phyloP scores from a whole-genome alignment of 495 filamentous ascomycete species.

The Talaromyces borbonicus region DNA sequence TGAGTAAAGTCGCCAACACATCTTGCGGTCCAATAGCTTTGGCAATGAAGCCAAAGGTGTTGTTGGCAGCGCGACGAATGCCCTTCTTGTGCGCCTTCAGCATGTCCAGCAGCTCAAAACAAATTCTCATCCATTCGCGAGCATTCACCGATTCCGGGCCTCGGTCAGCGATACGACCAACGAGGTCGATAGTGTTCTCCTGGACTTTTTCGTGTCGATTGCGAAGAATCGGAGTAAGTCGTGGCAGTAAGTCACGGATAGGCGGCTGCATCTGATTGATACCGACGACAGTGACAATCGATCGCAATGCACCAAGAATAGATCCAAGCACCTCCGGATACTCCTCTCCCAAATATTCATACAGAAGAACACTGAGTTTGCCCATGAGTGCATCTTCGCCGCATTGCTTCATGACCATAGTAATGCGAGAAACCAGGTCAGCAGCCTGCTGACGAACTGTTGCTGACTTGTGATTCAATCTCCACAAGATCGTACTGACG shows the following conservation, averaged over 20 bases:
- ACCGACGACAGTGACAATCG: slow-evolving; percentile 96
- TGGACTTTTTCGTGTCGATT: slow-evolving; percentile 99
- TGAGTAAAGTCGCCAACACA: slow-evolving; percentile 88
- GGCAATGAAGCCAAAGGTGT: slow-evolving; percentile 99
- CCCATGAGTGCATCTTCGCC: slow-evolving; percentile 92
- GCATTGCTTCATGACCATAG: slow-evolving; percentile 98
- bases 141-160: slow-evolving; percentile 94
- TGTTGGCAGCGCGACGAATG: slow-evolving; percentile 96
- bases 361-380: slow-evolving; percentile 92
- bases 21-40: slow-evolving; percentile 98
- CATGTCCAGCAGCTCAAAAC: slow-evolving; percentile 98
- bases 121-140: slow-evolving; percentile 99
- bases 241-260: slow-evolving; percentile 93
- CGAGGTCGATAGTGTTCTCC: slow-evolving; percentile 98
- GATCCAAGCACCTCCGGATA: slow-evolving; percentile 97
- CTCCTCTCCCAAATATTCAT: slow-evolving; percentile 98
- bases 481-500: slow-evolving; percentile 92
- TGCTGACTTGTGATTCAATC: slow-evolving; percentile 92
- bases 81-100: slow-evolving; percentile 99
- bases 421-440: slow-evolving; percentile 91
- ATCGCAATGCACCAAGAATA: slow-evolving; percentile 87
- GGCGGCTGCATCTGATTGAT: slow-evolving; percentile 98
- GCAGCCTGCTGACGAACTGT: slow-evolving; percentile 96
- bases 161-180: slow-evolving; percentile 96
- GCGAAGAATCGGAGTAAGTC: slow-evolving; percentile 90